Conservation (phyloP, 2,329 filamentous ascomycete species). For the Aureobasidium lini region DNA sequence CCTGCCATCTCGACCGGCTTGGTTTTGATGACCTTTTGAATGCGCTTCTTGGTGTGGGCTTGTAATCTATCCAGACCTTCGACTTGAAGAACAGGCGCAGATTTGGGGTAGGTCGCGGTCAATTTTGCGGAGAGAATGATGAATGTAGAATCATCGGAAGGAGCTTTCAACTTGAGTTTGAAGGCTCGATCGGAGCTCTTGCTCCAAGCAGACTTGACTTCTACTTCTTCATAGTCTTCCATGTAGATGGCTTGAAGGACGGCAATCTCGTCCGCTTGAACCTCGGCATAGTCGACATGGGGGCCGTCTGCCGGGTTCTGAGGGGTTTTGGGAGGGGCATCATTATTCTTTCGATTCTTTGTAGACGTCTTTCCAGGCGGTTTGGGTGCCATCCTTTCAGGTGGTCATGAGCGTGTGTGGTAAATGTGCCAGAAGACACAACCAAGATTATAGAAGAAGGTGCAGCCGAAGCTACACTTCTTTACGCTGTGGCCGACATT, state of each 20-base stretch:
- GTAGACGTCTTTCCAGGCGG: slow-evolving; percentile 32
- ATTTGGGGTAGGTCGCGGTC: slow-evolving; percentile 86
- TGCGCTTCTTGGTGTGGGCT: slow-evolving; percentile 62
- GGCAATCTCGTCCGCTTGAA: slow-evolving; percentile 81
- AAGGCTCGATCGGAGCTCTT: slow-evolving; percentile 74
- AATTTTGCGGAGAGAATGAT: slow-evolving; percentile 70
- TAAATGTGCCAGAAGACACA: slow-evolving; percentile 9
- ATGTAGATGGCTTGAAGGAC: slow-evolving; percentile 82
- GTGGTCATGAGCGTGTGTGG: slow-evolving; percentile 14
- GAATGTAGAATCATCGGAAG: slow-evolving; percentile 62
- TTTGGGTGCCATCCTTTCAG: slow-evolving; percentile 41
- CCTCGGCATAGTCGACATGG: slow-evolving; percentile 64
- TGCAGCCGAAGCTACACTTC: slow-evolving; percentile 42
- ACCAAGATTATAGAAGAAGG: slow-evolving; percentile 22
- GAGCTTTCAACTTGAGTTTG: slow-evolving; percentile 68
- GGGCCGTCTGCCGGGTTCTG: background rate
- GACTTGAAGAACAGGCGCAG: slow-evolving; percentile 63
- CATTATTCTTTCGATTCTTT: slow-evolving; percentile 21
- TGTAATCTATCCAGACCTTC: slow-evolving; percentile 58
- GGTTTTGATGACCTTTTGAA: slow-evolving; percentile 61
- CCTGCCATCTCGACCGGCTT: slow-evolving; percentile 59
- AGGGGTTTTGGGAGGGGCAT: slow-evolving; percentile 16
- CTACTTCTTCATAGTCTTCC: slow-evolving; percentile 74
- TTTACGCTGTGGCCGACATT: slow-evolving; percentile 30
- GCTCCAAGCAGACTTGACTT: slow-evolving; percentile 75